phyloP scores from a whole-genome alignment of 2,329 filamentous ascomycete species.

The Samsoniella hepiali region DNA sequence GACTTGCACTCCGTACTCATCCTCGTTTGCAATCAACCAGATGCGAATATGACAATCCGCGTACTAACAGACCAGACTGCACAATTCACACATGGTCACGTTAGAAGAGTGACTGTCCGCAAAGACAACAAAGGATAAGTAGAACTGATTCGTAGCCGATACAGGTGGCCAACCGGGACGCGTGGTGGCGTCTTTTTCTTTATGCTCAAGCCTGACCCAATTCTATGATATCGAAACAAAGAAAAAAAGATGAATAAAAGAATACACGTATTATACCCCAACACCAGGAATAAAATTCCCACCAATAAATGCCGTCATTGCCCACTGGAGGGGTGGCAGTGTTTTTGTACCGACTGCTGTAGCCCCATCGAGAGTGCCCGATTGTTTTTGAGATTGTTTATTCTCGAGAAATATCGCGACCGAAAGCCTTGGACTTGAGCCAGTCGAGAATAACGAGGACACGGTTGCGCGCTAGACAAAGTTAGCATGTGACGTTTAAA shows the following conservation, averaged over 20 bases:
- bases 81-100: neutral
- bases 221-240: constrained; percentile 19
- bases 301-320: constrained; percentile 8
- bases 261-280: constrained; percentile 20
- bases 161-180: constrained; percentile 11
- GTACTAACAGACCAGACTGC: no score
- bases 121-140: constrained; percentile 2
- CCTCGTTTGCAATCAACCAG: no score
- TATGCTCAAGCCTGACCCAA: constrained; percentile 18
- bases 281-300: constrained; percentile 12
- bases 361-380: neutral
- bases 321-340: neutral
- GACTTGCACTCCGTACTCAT: no score
- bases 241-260: constrained; percentile 10
- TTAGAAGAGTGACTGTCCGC: neutral
- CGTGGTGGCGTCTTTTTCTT: constrained; percentile 15
- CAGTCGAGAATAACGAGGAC: constrained; percentile 91
- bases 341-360: neutral
- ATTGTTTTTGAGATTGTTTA: constrained; percentile 37
- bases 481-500: constrained; percentile 26
- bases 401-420: constrained; percentile 87
- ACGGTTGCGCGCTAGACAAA: constrained; percentile 74
- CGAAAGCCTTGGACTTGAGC: constrained; percentile 95
- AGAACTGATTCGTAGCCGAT: constrained; percentile 16
- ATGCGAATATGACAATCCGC: no score